Evolutionary conservation across 2,329 filamentous ascomycete species (phyloP).

Genomic region (Fusarium keratoplasticum): DNA sequence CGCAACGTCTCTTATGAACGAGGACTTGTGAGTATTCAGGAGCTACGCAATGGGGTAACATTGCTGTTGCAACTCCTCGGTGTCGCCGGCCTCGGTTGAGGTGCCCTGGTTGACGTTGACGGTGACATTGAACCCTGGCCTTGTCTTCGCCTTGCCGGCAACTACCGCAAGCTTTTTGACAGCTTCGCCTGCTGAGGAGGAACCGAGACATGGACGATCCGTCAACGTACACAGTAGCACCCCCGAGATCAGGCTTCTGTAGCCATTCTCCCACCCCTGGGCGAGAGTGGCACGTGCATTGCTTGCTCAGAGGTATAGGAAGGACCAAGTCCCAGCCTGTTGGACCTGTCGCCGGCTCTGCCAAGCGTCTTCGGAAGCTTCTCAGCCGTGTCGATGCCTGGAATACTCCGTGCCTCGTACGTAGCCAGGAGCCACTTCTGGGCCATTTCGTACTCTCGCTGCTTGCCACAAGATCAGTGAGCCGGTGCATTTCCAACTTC

Average conservation of each 20-base stretch:
- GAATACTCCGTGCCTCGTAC: slow-evolving; percentile 1
- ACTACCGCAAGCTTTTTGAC: slow-evolving; percentile 18
- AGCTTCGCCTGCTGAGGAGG: slow-evolving; percentile 12
- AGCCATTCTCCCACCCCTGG: slow-evolving; percentile 11
- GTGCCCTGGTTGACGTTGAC: slow-evolving; percentile 28
- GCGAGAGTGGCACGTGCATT: slow-evolving; percentile 29
- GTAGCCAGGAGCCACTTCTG: slow-evolving; percentile 5
- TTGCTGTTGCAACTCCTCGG: slow-evolving; percentile 16
- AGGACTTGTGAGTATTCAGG: slow-evolving; percentile 1
- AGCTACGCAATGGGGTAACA: slow-evolving; percentile 3
- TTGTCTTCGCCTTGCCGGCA: slow-evolving; percentile 14
- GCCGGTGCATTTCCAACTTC: background rate
- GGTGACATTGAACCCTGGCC: slow-evolving; percentile 23
- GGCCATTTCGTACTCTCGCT: slow-evolving; percentile 12
- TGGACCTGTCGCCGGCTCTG: slow-evolving; percentile 27
- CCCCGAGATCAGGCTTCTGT: slow-evolving; percentile 22
- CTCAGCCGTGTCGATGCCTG: slow-evolving; percentile 7
- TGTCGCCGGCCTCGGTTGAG: slow-evolving; percentile 16
- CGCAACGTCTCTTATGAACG: background rate
- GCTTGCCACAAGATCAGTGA: slow-evolving; percentile 1
- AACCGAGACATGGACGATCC: slow-evolving; percentile 4
- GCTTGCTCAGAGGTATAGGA: slow-evolving; percentile 16
- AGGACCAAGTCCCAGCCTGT: slow-evolving; percentile 20
- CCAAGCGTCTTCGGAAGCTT: slow-evolving; percentile 14
- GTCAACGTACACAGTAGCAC: slow-evolving; percentile 19